A percentile compares a stretch with the other conserved stretches of the same genome.
phyloP scores from a whole-genome alignment of 352 stramenopile genomes.

The Phytophthora boehmeriae region DNA sequence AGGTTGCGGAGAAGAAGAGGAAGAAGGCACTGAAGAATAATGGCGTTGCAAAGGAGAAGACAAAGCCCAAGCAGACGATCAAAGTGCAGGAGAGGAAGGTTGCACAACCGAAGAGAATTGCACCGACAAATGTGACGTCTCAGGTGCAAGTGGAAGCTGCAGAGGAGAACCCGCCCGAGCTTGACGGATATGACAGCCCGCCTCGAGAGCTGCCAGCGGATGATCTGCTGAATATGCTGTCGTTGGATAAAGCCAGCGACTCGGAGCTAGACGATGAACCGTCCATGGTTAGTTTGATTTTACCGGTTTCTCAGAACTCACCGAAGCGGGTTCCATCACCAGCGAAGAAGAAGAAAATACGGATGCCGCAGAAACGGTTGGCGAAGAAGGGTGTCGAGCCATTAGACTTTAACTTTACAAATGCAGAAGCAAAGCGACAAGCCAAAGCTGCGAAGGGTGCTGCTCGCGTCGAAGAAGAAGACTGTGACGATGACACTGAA shows the following conservation, averaged over 20 bases:
- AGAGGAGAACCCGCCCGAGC: constrained; percentile 26
- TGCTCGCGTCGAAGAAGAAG: constrained; percentile 22
- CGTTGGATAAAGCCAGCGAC: constrained; percentile 61
- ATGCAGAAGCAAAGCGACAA: constrained; percentile 43
- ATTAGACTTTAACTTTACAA: constrained; percentile 62
- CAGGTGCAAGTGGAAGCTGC: constrained; percentile 8
- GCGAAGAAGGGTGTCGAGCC: constrained; percentile 26
- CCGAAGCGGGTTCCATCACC: constrained; percentile 26
- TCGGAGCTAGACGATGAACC: constrained; percentile 54
- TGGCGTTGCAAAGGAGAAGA: constrained; percentile 6
- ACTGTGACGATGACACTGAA: constrained; percentile 29
- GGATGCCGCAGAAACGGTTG: constrained; percentile 32
- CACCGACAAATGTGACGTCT: constrained; percentile 15
- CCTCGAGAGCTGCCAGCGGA: constrained; percentile 39
- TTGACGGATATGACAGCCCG: constrained; percentile 23
- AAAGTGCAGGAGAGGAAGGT: constrained; percentile 2
- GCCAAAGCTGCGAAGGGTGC: constrained; percentile 30
- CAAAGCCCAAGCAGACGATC: constrained; percentile 8
- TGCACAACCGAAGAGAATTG: constrained; percentile 19
- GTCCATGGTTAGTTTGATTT: constrained; percentile 59
- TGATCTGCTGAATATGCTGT: constrained; percentile 62
- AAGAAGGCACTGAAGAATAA: constrained; percentile 20
- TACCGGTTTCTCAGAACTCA: constrained; percentile 39
- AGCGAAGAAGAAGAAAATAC: constrained; percentile 27
- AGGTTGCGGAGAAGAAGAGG: constrained; percentile 5